A percentile compares a stretch with the other conserved stretches of the same genome.
Conservation (phyloP, 2,329 filamentous ascomycete genomes). For the Nothopassalora personata region DNA sequence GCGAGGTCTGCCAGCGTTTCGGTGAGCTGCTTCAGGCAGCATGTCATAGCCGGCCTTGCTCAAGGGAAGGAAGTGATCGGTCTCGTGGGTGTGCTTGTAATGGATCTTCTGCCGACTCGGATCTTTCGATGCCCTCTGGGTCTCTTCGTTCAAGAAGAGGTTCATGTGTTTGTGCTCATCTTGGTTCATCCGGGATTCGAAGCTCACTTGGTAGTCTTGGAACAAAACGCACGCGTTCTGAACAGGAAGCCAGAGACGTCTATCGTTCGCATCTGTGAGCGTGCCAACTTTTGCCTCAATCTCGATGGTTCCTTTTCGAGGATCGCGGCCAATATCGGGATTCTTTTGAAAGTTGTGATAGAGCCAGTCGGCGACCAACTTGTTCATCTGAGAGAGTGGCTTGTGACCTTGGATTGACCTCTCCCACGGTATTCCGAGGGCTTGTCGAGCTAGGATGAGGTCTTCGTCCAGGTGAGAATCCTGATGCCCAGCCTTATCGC, state of each 20-base stretch:
- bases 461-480: conserved; percentile 23
- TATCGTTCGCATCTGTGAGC: conserved; percentile 66
- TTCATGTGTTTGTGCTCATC: conserved; percentile 79
- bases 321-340: conserved; percentile 53
- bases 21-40: conserved; percentile 47
- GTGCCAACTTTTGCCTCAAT: conserved; percentile 91
- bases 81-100: conserved; percentile 77
- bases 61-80: conserved; percentile 78
- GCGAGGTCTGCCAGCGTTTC: conserved; percentile 43
- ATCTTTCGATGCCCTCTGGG: conserved; percentile 33
- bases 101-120: conserved; percentile 57
- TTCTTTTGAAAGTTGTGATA: conserved; percentile 18
- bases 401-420: conserved; percentile 26
- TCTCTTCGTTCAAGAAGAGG: conserved; percentile 69
- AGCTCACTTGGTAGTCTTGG: conserved; percentile 54
- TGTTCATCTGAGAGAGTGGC: conserved; percentile 22
- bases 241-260: conserved; percentile 63
- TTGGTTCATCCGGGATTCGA: conserved; percentile 86
- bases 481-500: conserved; percentile 5
- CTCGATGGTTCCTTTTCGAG: conserved; percentile 70
- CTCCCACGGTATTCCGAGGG: conserved; percentile 29
- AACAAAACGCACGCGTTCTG: conserved; percentile 65
- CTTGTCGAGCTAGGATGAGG: conserved; percentile 20
- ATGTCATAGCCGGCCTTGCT: conserved; percentile 53
- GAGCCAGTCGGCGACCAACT: conserved; percentile 27